Base-by-base conservation (phyloP, 192 early-diverging fungal species). In the Piromyces finnis region DNA sequence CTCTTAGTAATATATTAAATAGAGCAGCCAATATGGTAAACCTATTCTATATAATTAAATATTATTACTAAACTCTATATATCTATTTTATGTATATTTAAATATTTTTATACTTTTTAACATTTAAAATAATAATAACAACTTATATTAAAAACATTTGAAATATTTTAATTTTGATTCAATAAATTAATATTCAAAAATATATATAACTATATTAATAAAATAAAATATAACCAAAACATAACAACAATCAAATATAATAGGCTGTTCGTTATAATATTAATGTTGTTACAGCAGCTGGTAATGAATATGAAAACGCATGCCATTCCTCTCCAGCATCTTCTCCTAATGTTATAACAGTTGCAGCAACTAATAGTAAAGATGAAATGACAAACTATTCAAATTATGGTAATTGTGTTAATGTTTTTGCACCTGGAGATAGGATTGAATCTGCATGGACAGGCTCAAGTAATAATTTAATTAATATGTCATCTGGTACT, bases 231-330 rank as follows among this genome's bases (percentile, higher is more conserved):
- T 86, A 84, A 29, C 84, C 86, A 1, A 88, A 91, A 37, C 81
- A 81, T 29, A 88, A 1, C 5, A 14, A 37, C 13, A 14, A 14
- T 12, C 13, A 87, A 13, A 83, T 89, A 18, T 84, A 86, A 78
- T 80, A 84, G 78, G 86, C 86, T n/a, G 87, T 88, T 80, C 59
- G 39, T 30, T 81, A 85, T 41, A 88, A 88, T 11, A 84, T 92
- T 39, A 85, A 83, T 17, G 78, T 91, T 68, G 86, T 88, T 51
- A 89, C 87, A 30, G 89, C 90, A 78, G 85, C 90, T 12, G 90
- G 90, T 27, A 93, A 93, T 79, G 86, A 90, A 37, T 84, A 84
- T 39, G 84, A 87, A 78, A 83, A 93, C 84, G 89, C 92, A 6
- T 93, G 92, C 84, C 59, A 81, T 41, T 79, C 79, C 22, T 88